Conservation (phyloP, 1,139 yeast species). For the Debaryomyces coudertii region DNA sequence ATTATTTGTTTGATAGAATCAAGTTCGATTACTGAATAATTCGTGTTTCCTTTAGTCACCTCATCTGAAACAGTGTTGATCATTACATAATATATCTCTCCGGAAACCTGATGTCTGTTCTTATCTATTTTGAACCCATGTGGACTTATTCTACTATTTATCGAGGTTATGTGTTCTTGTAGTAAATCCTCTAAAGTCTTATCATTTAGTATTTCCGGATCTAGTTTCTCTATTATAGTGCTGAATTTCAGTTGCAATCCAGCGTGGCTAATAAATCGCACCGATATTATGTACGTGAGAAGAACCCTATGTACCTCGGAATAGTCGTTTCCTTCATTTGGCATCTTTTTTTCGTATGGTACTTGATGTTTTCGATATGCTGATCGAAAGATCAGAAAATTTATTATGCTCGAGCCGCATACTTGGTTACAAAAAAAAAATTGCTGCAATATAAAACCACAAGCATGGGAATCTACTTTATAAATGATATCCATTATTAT, state of each 20-base stretch:
- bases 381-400: background rate
- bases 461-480: background rate
- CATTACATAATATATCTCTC: conserved; percentile 39
- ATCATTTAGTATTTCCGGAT: conserved; percentile 8
- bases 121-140: conserved; percentile 52
- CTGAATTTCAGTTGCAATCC: conserved; percentile 20
- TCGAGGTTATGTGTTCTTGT: conserved; percentile 34
- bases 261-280: conserved; percentile 23
- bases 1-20: conserved; percentile 52
- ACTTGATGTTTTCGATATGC: conserved; percentile 1
- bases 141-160: conserved; percentile 41
- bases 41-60: conserved; percentile 44
- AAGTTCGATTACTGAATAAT: conserved; percentile 50
- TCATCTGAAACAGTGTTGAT: conserved; percentile 47
- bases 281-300: conserved; percentile 48
- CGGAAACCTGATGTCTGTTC: conserved; percentile 39
- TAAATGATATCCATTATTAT: background rate
- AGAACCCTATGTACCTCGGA: conserved; percentile 44
- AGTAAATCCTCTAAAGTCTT: conserved; percentile 15
- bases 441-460: conserved; percentile 9
- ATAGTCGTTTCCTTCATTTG: background rate
- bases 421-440: conserved; percentile 4
- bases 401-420: conserved; percentile 7
- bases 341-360: background rate
- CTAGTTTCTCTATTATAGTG: conserved; percentile 14